Evolutionary conservation across 768 basidiomycete species (phyloP).

Genomic region (Lentinula aciculospora): DNA sequence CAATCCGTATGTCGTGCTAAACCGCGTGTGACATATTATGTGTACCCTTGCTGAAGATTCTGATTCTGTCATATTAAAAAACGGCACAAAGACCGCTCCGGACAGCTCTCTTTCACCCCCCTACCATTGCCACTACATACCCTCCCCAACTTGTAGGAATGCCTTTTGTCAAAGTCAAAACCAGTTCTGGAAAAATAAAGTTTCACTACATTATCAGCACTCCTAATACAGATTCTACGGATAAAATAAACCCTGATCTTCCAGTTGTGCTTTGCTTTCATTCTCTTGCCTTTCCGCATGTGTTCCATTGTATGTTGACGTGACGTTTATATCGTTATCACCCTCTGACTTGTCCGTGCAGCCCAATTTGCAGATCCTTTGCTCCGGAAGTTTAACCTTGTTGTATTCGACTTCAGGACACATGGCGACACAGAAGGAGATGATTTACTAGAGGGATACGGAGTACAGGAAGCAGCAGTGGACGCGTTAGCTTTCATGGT

Average conservation of each 20-base stretch:
- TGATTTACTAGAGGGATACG: constrained; percentile 1
- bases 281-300: constrained; percentile 1
- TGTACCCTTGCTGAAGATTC: neutral
- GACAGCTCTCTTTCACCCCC: neutral
- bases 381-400: constrained; percentile 7
- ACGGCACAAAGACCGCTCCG: constrained; percentile 1
- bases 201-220: constrained; percentile 4
- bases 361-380: constrained; percentile 5
- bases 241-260: neutral
- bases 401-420: constrained; percentile 1
- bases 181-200: neutral
- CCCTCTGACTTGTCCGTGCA: neutral
- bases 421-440: neutral
- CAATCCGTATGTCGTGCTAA: neutral
- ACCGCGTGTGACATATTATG: neutral
- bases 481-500: constrained; percentile 1
- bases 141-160: neutral
- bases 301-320: constrained; percentile 3
- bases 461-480: neutral
- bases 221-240: neutral
- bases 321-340: neutral
- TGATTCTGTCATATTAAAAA: neutral
- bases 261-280: constrained; percentile 1
- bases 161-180: constrained; percentile 2
- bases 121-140: neutral